phyloP scores from a whole-genome alignment of 495 filamentous ascomycete species.

The Usnea hakonensis region DNA sequence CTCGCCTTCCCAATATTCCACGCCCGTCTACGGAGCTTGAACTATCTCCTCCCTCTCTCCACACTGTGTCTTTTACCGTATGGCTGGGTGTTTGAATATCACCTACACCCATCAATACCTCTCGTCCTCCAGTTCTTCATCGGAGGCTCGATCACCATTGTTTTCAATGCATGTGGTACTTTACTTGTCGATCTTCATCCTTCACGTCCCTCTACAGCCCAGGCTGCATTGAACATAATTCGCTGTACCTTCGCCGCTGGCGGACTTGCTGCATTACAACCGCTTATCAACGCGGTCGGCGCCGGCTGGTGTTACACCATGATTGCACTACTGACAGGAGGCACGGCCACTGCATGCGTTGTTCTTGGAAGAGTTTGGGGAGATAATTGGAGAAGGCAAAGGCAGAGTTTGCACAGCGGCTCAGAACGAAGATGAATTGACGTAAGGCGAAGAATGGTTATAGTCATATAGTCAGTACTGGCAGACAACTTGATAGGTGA shows the following conservation, averaged over 20 bases:
- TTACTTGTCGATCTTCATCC: constrained; percentile 60
- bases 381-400: neutral
- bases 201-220: constrained; percentile 50
- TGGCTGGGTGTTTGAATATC: constrained; percentile 8
- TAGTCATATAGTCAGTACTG: too few relatives aligned
- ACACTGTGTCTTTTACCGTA: constrained; percentile 1
- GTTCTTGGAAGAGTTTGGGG: constrained; percentile 35
- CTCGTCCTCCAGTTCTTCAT: constrained; percentile 13
- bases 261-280: constrained; percentile 53
- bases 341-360: constrained; percentile 25
- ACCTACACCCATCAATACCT: constrained; percentile 7
- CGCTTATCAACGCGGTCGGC: constrained; percentile 57
- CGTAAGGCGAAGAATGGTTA: neutral
- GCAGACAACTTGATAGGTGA: too few relatives aligned
- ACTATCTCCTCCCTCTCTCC: constrained; percentile 2
- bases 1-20: constrained; percentile 39
- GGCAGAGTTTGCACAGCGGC: neutral
- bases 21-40: constrained; percentile 6
- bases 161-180: constrained; percentile 20
- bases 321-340: constrained; percentile 49
- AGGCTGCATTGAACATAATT: constrained; percentile 61
- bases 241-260: constrained; percentile 60
- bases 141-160: constrained; percentile 1
- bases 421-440: neutral
- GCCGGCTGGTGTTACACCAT: constrained; percentile 58